Base-by-base conservation (phyloP, 192 early-diverging fungal genomes). In the Rhizoclosmatium globosum region DNA sequence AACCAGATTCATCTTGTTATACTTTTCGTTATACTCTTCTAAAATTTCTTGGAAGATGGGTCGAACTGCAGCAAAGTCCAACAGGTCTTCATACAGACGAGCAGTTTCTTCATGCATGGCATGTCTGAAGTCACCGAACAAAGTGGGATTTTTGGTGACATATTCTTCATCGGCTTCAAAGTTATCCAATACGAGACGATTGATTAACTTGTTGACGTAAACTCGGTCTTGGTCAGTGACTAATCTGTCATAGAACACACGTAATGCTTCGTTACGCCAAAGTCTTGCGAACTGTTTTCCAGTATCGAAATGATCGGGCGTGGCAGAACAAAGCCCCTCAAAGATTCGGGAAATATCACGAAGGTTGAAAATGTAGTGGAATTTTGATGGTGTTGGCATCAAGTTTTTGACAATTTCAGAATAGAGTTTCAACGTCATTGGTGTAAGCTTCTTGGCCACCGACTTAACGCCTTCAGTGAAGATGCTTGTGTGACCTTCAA, bases 331-430 rank as follows among this genome's bases (percentile, higher is more conserved):
- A 31, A 89, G 45, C 3, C 89, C 89, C 78, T 91, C 89, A 58
- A 89, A 89, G 11, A 91, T 83, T 11, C 89, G 79, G 17, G 88
- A 89, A 61, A 91, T 91, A 78, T 91, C 89, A 39, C 89, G 83
- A 47, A 91, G 77, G 70, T 91, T 91, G 80, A 91, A 91, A 68
- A 91, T 91, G 74, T 91, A 91, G 71, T 91, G 89, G 81, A 91
- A 91, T 69, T 91, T 91, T 53, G 80, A 84, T 17, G 89, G 89
- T 7, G 89, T 91, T 2, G 89, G 89, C 83, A 89, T 82, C 23
- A 89, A 81, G 74, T 78, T 88, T 66, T 89, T 89, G 11, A 82
- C 80, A 43, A 89, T 84, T 64, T 90, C 89, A 23, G 81, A 67
- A 65, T 87, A 90, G 31, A 90, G 70, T 66, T 87, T 87, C 31